Evolutionary conservation across 192 early-diverging fungal genomes (phyloP).

Genomic region (Phycomyces nitens): DNA sequence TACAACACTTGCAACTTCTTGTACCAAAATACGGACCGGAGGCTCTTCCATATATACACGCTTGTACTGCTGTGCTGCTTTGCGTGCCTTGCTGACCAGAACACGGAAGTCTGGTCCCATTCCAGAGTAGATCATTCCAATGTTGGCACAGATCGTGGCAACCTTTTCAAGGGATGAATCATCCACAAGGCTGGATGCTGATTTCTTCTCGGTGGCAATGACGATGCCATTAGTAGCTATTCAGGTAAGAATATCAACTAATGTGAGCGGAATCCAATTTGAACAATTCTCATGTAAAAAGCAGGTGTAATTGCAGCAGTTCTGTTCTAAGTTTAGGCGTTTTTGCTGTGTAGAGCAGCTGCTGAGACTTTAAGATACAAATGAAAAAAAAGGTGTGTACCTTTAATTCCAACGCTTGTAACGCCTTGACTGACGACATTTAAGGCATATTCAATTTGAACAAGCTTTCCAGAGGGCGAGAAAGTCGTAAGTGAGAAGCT

Average conservation of each 20-base stretch:
- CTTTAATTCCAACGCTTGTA: conserved; percentile 93
- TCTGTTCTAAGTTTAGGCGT: no score
- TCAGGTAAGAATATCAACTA: background rate
- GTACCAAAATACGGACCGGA: conserved; percentile 90
- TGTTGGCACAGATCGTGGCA: conserved; percentile 81
- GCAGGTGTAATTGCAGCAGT: no score
- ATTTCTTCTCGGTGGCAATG: conserved; percentile 97
- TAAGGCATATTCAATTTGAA: conserved; percentile 98
- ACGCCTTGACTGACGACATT: conserved; percentile 87
- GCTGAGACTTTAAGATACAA: background rate
- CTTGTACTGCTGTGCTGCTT: conserved; percentile 94
- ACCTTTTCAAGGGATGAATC: conserved; percentile 91
- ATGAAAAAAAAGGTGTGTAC: conserved; percentile 35
- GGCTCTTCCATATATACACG: conserved; percentile 93
- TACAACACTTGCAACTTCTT: conserved; percentile 96
- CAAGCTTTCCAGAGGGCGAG: conserved; percentile 97
- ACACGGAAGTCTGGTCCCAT: conserved; percentile 99
- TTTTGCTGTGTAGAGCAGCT: no score
- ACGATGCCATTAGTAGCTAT: conserved; percentile 94
- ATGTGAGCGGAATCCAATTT: background rate
- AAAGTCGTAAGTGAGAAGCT: conserved; percentile 99
- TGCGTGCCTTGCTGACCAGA: conserved; percentile 91
- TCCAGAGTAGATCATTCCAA: conserved; percentile 98
- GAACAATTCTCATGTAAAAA: no score
- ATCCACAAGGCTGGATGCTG: conserved; percentile 89